These are phyloP conservation scores for Macadamia tetraphylla DNA, from an alignment of 164 flowering plant species.

Conservation along the genomic window DNA sequence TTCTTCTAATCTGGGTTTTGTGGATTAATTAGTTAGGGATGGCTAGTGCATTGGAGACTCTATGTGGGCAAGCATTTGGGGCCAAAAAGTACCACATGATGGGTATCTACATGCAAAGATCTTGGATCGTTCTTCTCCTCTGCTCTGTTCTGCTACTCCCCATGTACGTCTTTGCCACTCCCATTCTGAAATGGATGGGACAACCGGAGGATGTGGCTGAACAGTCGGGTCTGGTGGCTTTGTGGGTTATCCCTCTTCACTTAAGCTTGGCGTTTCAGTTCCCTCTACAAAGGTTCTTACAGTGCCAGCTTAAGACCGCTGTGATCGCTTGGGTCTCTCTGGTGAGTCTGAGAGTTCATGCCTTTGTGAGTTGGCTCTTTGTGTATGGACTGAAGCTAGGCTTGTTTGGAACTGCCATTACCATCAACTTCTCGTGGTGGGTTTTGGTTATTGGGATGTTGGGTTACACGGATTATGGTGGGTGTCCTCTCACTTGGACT, in stretches of 20 bases:
- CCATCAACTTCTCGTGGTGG: slow-evolving; percentile 37
- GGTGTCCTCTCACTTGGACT: slow-evolving; percentile 37
- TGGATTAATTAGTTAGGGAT: slow-evolving; percentile 39
- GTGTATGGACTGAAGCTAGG: slow-evolving; percentile 23
- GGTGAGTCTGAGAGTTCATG: slow-evolving; percentile 19
- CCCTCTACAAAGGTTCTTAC: slow-evolving; percentile 36
- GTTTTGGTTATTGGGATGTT: slow-evolving; percentile 18
- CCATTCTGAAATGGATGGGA: slow-evolving; percentile 36
- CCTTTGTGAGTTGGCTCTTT: slow-evolving; percentile 32
- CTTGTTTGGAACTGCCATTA: slow-evolving; percentile 21
- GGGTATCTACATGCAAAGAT: slow-evolving; percentile 49
- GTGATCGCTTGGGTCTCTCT: slow-evolving; percentile 29
- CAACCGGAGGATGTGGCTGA: slow-evolving; percentile 33
- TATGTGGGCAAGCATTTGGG: slow-evolving; percentile 57
- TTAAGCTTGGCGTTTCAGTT: slow-evolving; percentile 29
- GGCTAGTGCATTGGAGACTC: slow-evolving; percentile 55
- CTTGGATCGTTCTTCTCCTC: slow-evolving; percentile 36
- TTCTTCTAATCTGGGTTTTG: background rate
- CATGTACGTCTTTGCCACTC: slow-evolving; percentile 35
- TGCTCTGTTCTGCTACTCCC: slow-evolving; percentile 35
- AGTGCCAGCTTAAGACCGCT: slow-evolving; percentile 33
- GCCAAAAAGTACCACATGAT: slow-evolving; percentile 43
- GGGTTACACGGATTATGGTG: slow-evolving; percentile 23
- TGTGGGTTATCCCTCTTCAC: slow-evolving; percentile 34
- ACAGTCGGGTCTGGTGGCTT: slow-evolving; percentile 30